A percentile compares a stretch with the other conserved stretches of the same genome.
Conservation (phyloP, 2,329 filamentous ascomycete genomes). For the Aspergillus udagawae region DNA sequence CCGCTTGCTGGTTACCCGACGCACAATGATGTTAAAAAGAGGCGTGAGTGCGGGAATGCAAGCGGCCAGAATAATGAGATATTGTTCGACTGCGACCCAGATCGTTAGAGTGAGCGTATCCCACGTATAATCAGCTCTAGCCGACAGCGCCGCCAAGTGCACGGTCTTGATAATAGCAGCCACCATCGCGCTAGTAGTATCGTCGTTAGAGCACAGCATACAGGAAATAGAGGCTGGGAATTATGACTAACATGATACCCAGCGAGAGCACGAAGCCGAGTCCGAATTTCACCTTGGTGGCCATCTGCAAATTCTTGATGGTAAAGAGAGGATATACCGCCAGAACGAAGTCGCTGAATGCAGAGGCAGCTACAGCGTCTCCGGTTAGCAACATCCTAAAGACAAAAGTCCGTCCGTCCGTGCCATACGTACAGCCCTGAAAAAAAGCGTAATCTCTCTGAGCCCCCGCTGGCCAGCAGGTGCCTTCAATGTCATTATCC, state of each 20-base stretch:
- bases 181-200: constrained; percentile 8
- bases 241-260: constrained; percentile 7
- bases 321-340: constrained; percentile 11
- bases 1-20: not conserved
- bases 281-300: constrained; percentile 9
- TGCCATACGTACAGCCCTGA: constrained; percentile 6
- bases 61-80: constrained; percentile 12
- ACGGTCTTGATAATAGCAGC: constrained; percentile 12
- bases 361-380: constrained; percentile 3
- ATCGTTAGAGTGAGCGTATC: constrained; percentile 5
- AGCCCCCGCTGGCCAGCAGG: constrained; percentile 1
- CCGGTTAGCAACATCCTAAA: not conserved
- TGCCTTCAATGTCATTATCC: not conserved
- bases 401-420: not conserved
- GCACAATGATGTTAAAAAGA: not conserved
- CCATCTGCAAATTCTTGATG: constrained; percentile 9
- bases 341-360: constrained; percentile 6
- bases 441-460: constrained; percentile 13
- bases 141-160: constrained; percentile 3
- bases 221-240: too few relatives aligned
- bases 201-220: not conserved
- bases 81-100: constrained; percentile 12
- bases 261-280: constrained; percentile 11
- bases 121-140: constrained; percentile 6
- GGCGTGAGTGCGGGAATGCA: constrained; percentile 11